These are phyloP conservation scores for Barbatosphaeria neglecta DNA, from an alignment of 495 filamentous ascomycete genomes.

Conservation along the genomic window DNA sequence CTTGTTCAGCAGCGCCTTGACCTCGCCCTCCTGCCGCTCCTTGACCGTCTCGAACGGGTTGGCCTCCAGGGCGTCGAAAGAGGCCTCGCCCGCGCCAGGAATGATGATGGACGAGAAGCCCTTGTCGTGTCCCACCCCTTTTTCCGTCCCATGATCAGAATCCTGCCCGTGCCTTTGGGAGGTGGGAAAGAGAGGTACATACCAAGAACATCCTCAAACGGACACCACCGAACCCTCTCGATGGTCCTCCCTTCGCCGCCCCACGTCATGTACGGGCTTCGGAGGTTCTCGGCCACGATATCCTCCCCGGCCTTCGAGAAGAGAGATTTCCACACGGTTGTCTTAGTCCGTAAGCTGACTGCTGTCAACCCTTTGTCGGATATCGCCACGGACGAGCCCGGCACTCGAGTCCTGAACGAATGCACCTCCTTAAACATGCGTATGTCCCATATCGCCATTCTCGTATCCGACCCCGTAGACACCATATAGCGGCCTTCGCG, in stretches of 20 bases:
- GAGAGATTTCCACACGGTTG: conserved; percentile 79
- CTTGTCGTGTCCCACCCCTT: conserved; percentile 28
- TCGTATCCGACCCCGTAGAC: conserved; percentile 76
- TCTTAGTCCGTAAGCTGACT: conserved; percentile 84
- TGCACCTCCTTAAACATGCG: conserved; percentile 88
- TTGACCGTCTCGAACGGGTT: conserved; percentile 96
- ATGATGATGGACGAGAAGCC: conserved; percentile 85
- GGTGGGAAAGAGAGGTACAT: conserved; percentile 44
- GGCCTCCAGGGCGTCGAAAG: conserved; percentile 84
- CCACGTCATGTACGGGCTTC: conserved; percentile 87
- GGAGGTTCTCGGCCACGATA: conserved; percentile 61
- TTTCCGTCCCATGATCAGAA: too few relatives aligned
- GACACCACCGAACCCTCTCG: conserved; percentile 80
- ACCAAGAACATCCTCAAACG: conserved; percentile 86
- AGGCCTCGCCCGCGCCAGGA: conserved; percentile 89
- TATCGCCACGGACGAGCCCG: conserved; percentile 75
- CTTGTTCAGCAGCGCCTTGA: conserved; percentile 80
- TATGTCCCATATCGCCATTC: conserved; percentile 94
- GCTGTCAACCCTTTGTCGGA: conserved; percentile 79
- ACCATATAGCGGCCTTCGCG: conserved; percentile 93
- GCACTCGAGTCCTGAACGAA: conserved; percentile 75
- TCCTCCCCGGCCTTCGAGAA: conserved; percentile 49
- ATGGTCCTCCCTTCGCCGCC: conserved; percentile 75
- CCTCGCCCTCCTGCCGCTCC: conserved; percentile 87
- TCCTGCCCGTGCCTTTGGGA: too few relatives aligned